These are phyloP conservation scores for Colletotrichum destructivum DNA, from an alignment of 2,329 filamentous ascomycete species.

Conservation along the genomic window DNA sequence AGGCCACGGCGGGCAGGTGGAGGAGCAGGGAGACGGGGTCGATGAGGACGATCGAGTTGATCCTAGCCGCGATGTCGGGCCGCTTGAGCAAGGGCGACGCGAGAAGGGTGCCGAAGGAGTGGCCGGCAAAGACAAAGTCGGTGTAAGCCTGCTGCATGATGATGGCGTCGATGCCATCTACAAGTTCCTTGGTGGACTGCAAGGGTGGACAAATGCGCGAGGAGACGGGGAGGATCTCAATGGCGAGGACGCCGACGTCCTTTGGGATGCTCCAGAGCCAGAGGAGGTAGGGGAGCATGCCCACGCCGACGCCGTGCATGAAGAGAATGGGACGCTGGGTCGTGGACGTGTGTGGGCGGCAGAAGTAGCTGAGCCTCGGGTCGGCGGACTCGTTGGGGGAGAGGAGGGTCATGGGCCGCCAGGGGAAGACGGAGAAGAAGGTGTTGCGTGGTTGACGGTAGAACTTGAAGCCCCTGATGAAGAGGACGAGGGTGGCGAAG, in stretches of 20 bases:
- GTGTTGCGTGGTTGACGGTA: slow-evolving; percentile 54
- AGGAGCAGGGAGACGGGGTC: slow-evolving; percentile 79
- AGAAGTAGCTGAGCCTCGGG: slow-evolving; percentile 73
- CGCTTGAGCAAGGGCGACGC: slow-evolving; percentile 61
- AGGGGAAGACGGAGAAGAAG: slow-evolving; percentile 70
- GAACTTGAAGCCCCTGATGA: slow-evolving; percentile 66
- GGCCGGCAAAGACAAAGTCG: slow-evolving; percentile 73
- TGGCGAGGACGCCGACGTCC: slow-evolving; percentile 73
- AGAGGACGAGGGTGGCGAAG: slow-evolving; percentile 61
- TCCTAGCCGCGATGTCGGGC: slow-evolving; percentile 57
- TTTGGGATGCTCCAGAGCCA: slow-evolving; percentile 67
- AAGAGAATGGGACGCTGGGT: slow-evolving; percentile 74
- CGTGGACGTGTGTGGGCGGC: slow-evolving; percentile 73
- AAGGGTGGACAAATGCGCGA: slow-evolving; percentile 70
- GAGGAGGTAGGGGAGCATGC: slow-evolving; percentile 73
- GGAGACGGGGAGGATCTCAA: slow-evolving; percentile 78
- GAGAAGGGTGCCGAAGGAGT: slow-evolving; percentile 77
- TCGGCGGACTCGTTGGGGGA: slow-evolving; percentile 64
- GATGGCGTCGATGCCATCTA: slow-evolving; percentile 56
- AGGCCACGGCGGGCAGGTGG: slow-evolving; percentile 79
- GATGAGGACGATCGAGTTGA: slow-evolving; percentile 64
- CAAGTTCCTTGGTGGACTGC: slow-evolving; percentile 41
- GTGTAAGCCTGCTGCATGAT: slow-evolving; percentile 71
- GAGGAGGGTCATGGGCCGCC: slow-evolving; percentile 66
- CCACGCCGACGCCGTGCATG: slow-evolving; percentile 80